Evolutionary conservation across 139 green algal genomes (phyloP), one percentile per base, ranked within the genome.

Genomic region (Yamagishiella unicocca): DNA sequence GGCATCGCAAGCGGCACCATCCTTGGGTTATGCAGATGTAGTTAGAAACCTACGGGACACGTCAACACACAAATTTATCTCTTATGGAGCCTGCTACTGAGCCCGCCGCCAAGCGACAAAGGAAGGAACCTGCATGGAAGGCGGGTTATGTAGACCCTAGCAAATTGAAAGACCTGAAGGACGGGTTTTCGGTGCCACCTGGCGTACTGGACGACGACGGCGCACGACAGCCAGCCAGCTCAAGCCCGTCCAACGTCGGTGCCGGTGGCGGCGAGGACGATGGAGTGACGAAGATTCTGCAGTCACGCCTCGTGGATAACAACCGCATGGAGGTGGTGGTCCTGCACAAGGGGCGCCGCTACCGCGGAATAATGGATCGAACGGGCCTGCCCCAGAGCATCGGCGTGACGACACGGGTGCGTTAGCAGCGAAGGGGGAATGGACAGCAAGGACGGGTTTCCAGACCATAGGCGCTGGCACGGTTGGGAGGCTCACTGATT

Each of bases 281-380:
- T 21, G 1, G 17, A 25, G 31, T 35, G 33, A 35, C 70, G 7
- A n/a, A 75, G 78, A 21, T 85, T 14, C 61, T 85, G 17, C n/a
- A 45, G 17, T 42, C 43, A 7, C 72, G 72, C 8, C 14, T 27
- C 0, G 29, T 85, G 12, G 78, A 85, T 17, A 58, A 74, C 55
- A 85, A 46, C 78, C 29, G 21, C 33, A 42, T 62, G 78, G 78
- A 85, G 61, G 40, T 85, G 40, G 24, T 43, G 61, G 61, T 87
- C 31, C 4, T 58, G 81, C 64, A 79, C 64, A 68, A 87, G 3
- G 66, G 66, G 1, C 38, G 31, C 31, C 45, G 64, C 9, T 87
- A 78, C 62, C n/a, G 64, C 3, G 81, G 81, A 22, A 25, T 78
- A 3, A 4, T 87, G 64, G 81, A 87, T 19, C 64, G 81, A 8